Conservation (phyloP, 805 yeast species). For the Schizosaccharomyces japonicus region DNA sequence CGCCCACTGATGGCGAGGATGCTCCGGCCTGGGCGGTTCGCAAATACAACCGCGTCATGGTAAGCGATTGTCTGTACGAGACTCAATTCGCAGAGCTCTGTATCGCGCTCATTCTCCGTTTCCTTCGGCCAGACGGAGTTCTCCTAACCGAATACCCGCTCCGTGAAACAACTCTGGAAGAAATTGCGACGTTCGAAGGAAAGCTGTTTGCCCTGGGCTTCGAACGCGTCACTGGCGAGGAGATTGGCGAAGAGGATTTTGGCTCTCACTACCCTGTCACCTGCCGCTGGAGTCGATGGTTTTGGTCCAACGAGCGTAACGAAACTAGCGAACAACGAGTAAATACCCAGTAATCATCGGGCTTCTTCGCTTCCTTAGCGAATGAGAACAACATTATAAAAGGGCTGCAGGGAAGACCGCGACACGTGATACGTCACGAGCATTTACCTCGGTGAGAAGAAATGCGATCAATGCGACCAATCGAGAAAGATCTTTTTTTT, state of each 20-base stretch:
- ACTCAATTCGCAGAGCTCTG: background rate
- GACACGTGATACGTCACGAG: too few relatives aligned
- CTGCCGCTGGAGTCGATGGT: conserved; percentile 3
- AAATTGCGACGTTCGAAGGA: background rate
- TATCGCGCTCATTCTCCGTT: background rate
- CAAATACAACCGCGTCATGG: background rate
- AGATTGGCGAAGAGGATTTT: background rate
- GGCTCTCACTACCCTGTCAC: conserved; percentile 1
- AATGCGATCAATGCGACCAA: too few relatives aligned
- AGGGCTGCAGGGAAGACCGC: too few relatives aligned
- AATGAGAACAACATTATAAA: too few relatives aligned
- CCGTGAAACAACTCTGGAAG: background rate
- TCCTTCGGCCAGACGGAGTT: background rate
- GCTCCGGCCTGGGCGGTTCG: background rate
- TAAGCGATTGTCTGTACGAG: background rate
- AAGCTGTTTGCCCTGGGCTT: background rate
- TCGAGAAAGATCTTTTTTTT: too few relatives aligned
- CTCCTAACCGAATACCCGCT: background rate
- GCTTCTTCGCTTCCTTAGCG: too few relatives aligned
- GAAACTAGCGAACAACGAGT: too few relatives aligned
- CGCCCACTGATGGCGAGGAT: background rate
- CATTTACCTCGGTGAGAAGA: too few relatives aligned
- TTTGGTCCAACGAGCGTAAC: too few relatives aligned
- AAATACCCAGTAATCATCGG: too few relatives aligned
- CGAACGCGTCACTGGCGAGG: background rate